phyloP scores from a whole-genome alignment of 192 early-diverging fungal species.

The Backusella australiensis region DNA sequence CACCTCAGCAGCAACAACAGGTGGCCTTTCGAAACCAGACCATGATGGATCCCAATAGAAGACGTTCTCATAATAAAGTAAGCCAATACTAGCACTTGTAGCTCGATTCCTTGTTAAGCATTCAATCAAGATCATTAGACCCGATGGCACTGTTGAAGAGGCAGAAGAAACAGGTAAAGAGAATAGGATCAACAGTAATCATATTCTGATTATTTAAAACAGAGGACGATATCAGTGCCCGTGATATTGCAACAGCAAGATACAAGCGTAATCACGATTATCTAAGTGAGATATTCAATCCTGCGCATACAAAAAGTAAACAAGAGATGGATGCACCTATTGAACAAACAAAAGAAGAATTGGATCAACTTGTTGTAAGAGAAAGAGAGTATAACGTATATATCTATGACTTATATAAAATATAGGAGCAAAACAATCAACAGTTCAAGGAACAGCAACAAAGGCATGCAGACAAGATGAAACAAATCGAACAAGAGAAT shows the following conservation, averaged over 20 bases:
- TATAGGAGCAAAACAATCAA: constrained; percentile 29
- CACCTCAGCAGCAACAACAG: not conserved
- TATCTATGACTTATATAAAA: not conserved
- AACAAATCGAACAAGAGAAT: constrained; percentile 33
- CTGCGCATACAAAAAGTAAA: constrained; percentile 29
- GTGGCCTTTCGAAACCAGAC: not conserved
- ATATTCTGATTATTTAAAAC: not conserved
- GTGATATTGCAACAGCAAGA: constrained; percentile 57
- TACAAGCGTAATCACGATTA: constrained; percentile 66
- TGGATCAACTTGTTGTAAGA: constrained; percentile 17
- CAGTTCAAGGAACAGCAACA: constrained; percentile 26
- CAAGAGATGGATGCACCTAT: constrained; percentile 8
- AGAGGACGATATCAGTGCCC: constrained; percentile 46
- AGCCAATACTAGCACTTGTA: not conserved
- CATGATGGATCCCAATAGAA: constrained; percentile 12
- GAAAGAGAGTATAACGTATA: not conserved
- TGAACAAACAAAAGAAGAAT: constrained; percentile 24
- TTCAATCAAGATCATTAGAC: not conserved
- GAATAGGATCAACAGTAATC: not conserved
- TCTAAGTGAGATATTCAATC: constrained; percentile 59
- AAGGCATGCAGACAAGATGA: constrained; percentile 41
- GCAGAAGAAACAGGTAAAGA: constrained; percentile 42
- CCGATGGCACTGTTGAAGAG: constrained; percentile 21
- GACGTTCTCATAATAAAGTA: constrained; percentile 19
- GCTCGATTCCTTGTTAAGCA: too few relatives aligned